phyloP scores from a whole-genome alignment of 768 basidiomycete species.

The Lyophyllum semitale region DNA sequence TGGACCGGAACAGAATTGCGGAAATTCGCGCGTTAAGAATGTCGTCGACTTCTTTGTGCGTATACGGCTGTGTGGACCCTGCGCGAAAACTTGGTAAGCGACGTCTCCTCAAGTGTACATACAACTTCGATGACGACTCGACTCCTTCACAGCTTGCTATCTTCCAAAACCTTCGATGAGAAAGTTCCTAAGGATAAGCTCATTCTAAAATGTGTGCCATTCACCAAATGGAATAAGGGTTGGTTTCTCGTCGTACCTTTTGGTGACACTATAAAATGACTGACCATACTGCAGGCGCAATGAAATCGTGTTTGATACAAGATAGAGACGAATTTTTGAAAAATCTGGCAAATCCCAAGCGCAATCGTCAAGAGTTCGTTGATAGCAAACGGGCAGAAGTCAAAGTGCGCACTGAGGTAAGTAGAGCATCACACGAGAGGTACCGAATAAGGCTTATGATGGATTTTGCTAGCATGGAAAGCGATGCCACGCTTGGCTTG shows the following conservation, averaged over 20 bases:
- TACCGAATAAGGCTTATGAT: not conserved
- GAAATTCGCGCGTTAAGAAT: slow-evolving; percentile 10
- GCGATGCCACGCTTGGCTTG: slow-evolving; percentile 8
- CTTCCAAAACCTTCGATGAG: slow-evolving; percentile 14
- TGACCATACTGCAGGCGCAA: not conserved
- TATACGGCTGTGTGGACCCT: slow-evolving; percentile 25
- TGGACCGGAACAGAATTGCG: slow-evolving; percentile 17
- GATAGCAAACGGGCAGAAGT: not conserved
- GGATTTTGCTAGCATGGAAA: slow-evolving; percentile 3
- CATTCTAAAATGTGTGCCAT: slow-evolving; percentile 22
- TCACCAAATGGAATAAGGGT: slow-evolving; percentile 17
- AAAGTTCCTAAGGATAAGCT: slow-evolving; percentile 14
- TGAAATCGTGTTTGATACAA: slow-evolving; percentile 16
- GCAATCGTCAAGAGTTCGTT: slow-evolving; percentile 15
- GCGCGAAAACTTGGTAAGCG: slow-evolving; percentile 21
- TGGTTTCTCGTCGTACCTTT: not conserved
- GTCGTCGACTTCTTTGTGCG: slow-evolving; percentile 26
- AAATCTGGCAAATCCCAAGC: slow-evolving; percentile 7
- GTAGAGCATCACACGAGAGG: not conserved
- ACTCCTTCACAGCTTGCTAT: slow-evolving; percentile 8
- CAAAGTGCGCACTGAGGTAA: slow-evolving; percentile 13
- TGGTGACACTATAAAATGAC: not conserved
- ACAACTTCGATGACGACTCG: not conserved
- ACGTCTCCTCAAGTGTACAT: not conserved
- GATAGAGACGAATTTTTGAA: slow-evolving; percentile 21